phyloP scores from a whole-genome alignment of 306 rosid species.

The Potentilla sterilis region DNA sequence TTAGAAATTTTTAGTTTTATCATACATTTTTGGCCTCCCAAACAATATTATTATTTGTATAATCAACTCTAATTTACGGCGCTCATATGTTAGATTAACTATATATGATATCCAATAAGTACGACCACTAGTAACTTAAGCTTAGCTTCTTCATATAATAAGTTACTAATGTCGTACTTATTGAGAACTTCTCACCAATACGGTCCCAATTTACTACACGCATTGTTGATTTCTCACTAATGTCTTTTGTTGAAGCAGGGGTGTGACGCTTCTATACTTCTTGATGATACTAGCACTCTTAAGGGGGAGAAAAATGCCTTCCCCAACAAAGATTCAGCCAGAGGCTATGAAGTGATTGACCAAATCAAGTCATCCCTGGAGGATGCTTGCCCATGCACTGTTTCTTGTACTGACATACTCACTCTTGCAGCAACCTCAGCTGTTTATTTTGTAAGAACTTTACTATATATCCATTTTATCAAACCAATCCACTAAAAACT shows the following conservation, averaged over 20 bases:
- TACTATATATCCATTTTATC: too few relatives aligned
- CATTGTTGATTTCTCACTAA: background rate
- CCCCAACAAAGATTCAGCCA: slow-evolving; percentile 59
- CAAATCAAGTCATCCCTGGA: slow-evolving; percentile 61
- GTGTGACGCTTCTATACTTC: slow-evolving; percentile 76
- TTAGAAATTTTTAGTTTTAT: too few relatives aligned
- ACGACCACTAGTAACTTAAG: too few relatives aligned
- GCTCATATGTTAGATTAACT: background rate
- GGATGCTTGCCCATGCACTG: slow-evolving; percentile 76
- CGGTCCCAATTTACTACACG: background rate
- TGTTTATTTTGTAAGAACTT: slow-evolving; percentile 57
- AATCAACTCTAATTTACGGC: background rate
- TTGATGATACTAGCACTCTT: slow-evolving; percentile 63
- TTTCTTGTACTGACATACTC: slow-evolving; percentile 81
- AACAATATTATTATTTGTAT: background rate
- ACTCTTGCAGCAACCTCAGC: slow-evolving; percentile 81
- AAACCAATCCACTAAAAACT: background rate
- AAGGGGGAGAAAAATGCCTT: slow-evolving; percentile 79
- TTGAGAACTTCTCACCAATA: too few relatives aligned
- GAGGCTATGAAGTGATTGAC: slow-evolving; percentile 84
- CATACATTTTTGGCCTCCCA: background rate
- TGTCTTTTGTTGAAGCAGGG: slow-evolving; percentile 42
- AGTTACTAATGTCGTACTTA: too few relatives aligned
- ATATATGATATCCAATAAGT: background rate
- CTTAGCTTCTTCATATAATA: too few relatives aligned